Conservation (phyloP, 2,329 filamentous ascomycete genomes). For the Dactylellina cionopaga region DNA sequence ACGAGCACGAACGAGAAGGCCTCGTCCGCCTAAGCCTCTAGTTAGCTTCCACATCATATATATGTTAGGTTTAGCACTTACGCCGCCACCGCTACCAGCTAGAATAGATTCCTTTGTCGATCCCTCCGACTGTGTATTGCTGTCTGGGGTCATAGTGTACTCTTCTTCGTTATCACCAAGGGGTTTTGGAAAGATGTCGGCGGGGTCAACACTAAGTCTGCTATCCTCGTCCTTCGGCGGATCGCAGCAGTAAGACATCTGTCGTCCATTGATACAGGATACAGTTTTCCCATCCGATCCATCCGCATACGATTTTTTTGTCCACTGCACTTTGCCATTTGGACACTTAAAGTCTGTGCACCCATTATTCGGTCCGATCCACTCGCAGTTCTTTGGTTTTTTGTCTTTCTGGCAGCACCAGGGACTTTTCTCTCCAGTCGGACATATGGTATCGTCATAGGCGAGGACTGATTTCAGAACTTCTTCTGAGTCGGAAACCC, state of each 20-base stretch:
- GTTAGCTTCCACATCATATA: neutral
- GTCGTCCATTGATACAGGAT: conserved; percentile 3
- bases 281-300: neutral
- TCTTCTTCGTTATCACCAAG: conserved; percentile 16
- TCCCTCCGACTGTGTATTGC: conserved; percentile 9
- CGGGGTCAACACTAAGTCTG: conserved; percentile 10
- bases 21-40: conserved; percentile 5
- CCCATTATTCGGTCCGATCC: conserved; percentile 12
- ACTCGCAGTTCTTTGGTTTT: conserved; percentile 13
- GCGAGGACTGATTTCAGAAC: conserved; percentile 6
- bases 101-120: conserved; percentile 14
- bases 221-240: conserved; percentile 14
- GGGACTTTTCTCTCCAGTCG: conserved; percentile 1
- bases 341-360: conserved; percentile 20
- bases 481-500: neutral
- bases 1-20: conserved; percentile 22
- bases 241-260: conserved; percentile 18
- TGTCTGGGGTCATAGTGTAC: conserved; percentile 6
- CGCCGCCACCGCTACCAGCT: conserved; percentile 1
- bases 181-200: conserved; percentile 15
- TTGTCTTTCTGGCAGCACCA: conserved; percentile 19
- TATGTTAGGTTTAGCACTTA: no score
- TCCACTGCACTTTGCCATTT: conserved; percentile 10
- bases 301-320: neutral
- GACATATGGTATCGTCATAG: conserved; percentile 5